phyloP scores from a whole-genome alignment of 2,329 filamentous ascomycete genomes.

The Cladosporium sp. region DNA sequence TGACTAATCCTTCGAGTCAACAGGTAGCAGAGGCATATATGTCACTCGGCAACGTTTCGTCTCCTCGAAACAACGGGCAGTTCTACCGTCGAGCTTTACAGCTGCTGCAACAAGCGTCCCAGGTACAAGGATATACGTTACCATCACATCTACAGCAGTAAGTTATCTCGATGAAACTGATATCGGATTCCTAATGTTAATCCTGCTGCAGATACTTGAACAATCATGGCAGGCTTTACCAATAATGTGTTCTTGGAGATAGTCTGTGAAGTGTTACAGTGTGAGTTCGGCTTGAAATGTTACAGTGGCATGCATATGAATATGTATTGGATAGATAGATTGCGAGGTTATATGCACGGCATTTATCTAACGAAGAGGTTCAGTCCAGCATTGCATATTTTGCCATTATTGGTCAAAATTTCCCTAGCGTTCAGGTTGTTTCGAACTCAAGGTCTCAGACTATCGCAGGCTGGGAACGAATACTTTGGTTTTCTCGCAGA shows the following conservation, averaged over 20 bases:
- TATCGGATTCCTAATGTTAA: background rate
- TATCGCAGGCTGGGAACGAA: too few relatives aligned
- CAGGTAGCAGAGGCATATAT: constrained; percentile 51
- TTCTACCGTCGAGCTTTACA: constrained; percentile 45
- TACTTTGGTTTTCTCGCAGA: too few relatives aligned
- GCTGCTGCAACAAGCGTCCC: constrained; percentile 42
- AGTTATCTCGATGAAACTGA: constrained; percentile 14
- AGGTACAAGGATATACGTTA: constrained; percentile 41
- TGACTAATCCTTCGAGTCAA: background rate
- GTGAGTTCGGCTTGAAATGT: too few relatives aligned
- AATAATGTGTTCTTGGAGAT: background rate
- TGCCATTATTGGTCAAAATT: too few relatives aligned
- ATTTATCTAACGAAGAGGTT: too few relatives aligned
- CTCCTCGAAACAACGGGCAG: constrained; percentile 39
- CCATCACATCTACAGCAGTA: constrained; percentile 46
- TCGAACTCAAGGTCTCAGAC: too few relatives aligned
- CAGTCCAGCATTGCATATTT: too few relatives aligned
- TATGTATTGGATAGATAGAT: too few relatives aligned
- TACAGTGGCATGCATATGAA: too few relatives aligned
- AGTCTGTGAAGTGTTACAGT: too few relatives aligned
- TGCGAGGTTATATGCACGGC: too few relatives aligned
- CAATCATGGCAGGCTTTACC: constrained; percentile 35
- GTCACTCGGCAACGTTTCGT: constrained; percentile 50
- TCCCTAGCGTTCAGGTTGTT: too few relatives aligned
- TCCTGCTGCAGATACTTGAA: constrained; percentile 38